Evolutionary conservation across 768 basidiomycete genomes (phyloP).

Genomic region (Russula sp.): DNA sequence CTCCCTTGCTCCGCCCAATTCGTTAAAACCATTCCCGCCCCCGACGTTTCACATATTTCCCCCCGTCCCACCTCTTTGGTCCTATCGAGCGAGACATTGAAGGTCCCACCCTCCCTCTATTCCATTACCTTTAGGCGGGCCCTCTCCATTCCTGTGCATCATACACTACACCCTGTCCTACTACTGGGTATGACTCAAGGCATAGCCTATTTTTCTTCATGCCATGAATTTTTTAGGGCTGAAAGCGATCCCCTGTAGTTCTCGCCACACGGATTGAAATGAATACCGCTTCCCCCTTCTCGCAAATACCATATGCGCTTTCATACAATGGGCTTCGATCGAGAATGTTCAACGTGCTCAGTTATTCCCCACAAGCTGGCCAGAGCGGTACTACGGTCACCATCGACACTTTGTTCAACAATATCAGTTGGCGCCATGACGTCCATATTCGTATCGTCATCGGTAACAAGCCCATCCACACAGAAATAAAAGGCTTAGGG

Average conservation of each 20-base stretch:
- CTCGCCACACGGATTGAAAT: slow-evolving; percentile 5
- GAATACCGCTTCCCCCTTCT: not conserved
- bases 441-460: slow-evolving; percentile 74
- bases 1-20: slow-evolving; percentile 21
- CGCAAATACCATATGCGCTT: slow-evolving; percentile 9
- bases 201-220: not conserved
- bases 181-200: not conserved
- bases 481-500: slow-evolving; percentile 58
- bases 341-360: slow-evolving; percentile 61
- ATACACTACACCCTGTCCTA: not conserved
- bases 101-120: not conserved
- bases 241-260: not conserved
- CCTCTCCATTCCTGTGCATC: not conserved
- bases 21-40: slow-evolving; percentile 22
- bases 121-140: not conserved
- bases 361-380: slow-evolving; percentile 64
- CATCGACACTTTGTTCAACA: slow-evolving; percentile 59
- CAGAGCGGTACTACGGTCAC: slow-evolving; percentile 59
- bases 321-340: slow-evolving; percentile 40
- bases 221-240: not conserved
- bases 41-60: slow-evolving; percentile 5
- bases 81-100: slow-evolving; percentile 2
- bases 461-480: slow-evolving; percentile 63
- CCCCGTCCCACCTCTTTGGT: slow-evolving; percentile 11
- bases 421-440: slow-evolving; percentile 44